Percentiles rank a stretch among this genome's conserved stretches.
phyloP scores from a whole-genome alignment of 2,329 filamentous ascomycete genomes.

The Colletotrichum shisoi region DNA sequence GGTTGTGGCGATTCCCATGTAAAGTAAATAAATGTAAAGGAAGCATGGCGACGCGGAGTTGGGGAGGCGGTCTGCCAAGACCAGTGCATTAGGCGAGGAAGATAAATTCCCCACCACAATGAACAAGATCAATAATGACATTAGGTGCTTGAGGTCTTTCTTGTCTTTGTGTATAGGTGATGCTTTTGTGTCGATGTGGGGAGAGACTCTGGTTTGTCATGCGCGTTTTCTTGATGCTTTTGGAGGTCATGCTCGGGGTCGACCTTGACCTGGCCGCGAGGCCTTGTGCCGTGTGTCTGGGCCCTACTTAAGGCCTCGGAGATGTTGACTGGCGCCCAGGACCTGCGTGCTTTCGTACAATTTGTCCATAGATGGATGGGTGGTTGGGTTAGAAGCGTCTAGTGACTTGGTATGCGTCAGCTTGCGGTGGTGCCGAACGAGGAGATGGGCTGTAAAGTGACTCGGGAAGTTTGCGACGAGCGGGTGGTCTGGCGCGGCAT shows the following conservation, averaged over 20 bases:
- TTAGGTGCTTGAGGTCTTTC: not conserved
- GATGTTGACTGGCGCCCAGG: not conserved
- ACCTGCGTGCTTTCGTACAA: not conserved
- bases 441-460: conserved; percentile 1
- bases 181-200: not conserved
- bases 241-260: not conserved
- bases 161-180: not conserved
- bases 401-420: conserved; percentile 2
- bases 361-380: not conserved
- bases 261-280: not conserved
- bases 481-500: not conserved
- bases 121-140: conserved; percentile 33
- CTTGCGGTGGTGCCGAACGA: conserved; percentile 9
- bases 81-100: conserved; percentile 12
- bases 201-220: not conserved
- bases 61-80: conserved; percentile 11
- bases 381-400: not conserved
- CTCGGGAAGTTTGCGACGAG: conserved; percentile 32
- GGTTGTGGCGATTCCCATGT: conserved; percentile 29
- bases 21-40: conserved; percentile 34
- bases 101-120: conserved; percentile 27
- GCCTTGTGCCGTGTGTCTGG: not conserved
- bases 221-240: not conserved
- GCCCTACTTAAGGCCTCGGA: not conserved
- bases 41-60: conserved; percentile 25